Evolutionary conservation across 1,284 basidiomycete species (phyloP).

Genomic region (Apiotrichum sp.): DNA sequence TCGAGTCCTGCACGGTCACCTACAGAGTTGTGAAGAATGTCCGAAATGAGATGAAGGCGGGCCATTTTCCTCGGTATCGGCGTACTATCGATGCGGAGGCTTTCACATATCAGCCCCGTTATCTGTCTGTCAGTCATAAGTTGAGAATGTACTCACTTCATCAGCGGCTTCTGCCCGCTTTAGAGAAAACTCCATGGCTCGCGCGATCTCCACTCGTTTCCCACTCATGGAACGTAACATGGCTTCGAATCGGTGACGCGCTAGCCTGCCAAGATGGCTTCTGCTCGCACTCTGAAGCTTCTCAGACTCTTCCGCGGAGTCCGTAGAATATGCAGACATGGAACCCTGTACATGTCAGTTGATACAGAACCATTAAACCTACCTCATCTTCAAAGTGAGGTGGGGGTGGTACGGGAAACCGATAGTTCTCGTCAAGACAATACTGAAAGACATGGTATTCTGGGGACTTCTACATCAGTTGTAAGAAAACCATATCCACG

Average conservation of each 20-base stretch:
- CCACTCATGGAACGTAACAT: constrained; percentile 83
- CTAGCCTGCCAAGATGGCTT: constrained; percentile 66
- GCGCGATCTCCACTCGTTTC: constrained; percentile 80
- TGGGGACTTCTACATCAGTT: not conserved
- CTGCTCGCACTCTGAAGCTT: constrained; percentile 62
- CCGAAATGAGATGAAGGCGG: constrained; percentile 88
- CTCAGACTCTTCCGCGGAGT: constrained; percentile 91
- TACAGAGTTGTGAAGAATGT: constrained; percentile 92
- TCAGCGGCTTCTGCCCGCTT: constrained; percentile 90
- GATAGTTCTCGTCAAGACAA: constrained; percentile 60
- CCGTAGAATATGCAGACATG: constrained; percentile 86
- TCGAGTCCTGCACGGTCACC: not conserved
- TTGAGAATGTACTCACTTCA: constrained; percentile 54
- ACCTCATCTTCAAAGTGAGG: constrained; percentile 82
- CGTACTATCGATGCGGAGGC: constrained; percentile 75
- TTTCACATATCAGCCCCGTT: constrained; percentile 75
- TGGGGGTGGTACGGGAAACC: constrained; percentile 49
- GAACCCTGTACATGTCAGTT: constrained; percentile 58
- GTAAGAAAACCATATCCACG: constrained; percentile 27
- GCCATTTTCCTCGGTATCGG: constrained; percentile 94
- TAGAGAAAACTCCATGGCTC: constrained; percentile 91
- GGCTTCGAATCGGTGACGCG: constrained; percentile 73
- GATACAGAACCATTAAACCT: constrained; percentile 20
- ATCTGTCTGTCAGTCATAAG: constrained; percentile 52
- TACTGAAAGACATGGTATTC: constrained; percentile 69